Evolutionary conservation across 2,329 filamentous ascomycete species (phyloP).

Genomic region (Scedosporium aurantiacum): DNA sequence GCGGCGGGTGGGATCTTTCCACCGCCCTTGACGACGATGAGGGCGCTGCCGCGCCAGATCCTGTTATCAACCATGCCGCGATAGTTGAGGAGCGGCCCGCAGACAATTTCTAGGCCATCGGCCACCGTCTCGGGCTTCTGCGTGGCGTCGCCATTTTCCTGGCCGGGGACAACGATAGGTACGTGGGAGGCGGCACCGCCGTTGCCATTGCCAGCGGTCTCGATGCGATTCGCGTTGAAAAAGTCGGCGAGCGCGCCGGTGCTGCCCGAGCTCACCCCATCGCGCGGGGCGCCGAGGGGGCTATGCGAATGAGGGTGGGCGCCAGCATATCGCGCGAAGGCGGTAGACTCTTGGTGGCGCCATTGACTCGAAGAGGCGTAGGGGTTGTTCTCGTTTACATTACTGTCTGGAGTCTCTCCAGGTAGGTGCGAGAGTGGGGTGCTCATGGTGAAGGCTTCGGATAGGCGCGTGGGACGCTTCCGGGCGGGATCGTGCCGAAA

Average conservation of each 20-base stretch:
- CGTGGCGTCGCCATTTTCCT: slow-evolving; percentile 7
- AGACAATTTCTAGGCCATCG: slow-evolving; percentile 51
- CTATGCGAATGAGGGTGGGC: slow-evolving; percentile 6
- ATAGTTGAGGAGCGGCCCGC: slow-evolving; percentile 69
- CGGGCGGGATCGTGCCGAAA: neutral
- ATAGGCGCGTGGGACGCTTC: neutral
- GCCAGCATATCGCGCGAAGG: slow-evolving; percentile 38
- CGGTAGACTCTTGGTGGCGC: slow-evolving; percentile 53
- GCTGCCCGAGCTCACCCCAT: slow-evolving; percentile 27
- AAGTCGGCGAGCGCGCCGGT: slow-evolving; percentile 45
- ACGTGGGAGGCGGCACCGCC: slow-evolving; percentile 28
- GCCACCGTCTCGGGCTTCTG: slow-evolving; percentile 10
- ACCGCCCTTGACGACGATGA: slow-evolving; percentile 70
- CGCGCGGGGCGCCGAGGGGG: slow-evolving; percentile 21
- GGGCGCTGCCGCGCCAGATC: slow-evolving; percentile 73
- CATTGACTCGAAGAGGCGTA: slow-evolving; percentile 46
- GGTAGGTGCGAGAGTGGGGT: neutral
- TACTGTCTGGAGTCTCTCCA: slow-evolving; percentile 1
- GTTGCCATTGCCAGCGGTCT: slow-evolving; percentile 25
- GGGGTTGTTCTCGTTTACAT: slow-evolving; percentile 23
- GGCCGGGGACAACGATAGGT: slow-evolving; percentile 33
- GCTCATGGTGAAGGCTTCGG: neutral
- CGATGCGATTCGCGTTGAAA: slow-evolving; percentile 42
- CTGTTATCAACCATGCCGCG: slow-evolving; percentile 57
- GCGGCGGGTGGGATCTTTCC: slow-evolving; percentile 43